A percentile compares a stretch with the other conserved stretches of the same genome.
Evolutionary conservation across 2,329 filamentous ascomycete species (phyloP).

Genomic region (Xylaria sp.): DNA sequence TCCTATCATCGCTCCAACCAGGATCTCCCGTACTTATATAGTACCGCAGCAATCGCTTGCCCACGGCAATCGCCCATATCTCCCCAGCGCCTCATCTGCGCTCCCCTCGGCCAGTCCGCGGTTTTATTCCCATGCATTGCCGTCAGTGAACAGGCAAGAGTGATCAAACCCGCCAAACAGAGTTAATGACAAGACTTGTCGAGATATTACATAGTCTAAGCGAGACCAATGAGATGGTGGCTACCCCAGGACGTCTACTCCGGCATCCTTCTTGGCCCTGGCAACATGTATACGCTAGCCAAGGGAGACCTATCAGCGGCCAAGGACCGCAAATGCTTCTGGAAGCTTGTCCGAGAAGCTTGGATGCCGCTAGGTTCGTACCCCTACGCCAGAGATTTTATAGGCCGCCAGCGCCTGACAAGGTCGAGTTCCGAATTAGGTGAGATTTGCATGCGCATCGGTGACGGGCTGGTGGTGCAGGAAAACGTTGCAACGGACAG

Average conservation of each 20-base stretch:
- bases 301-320: slow-evolving; percentile 16
- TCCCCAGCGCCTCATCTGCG: slow-evolving; percentile 6
- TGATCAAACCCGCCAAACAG: slow-evolving; percentile 12
- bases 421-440: neutral
- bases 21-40: neutral
- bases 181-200: slow-evolving; percentile 4
- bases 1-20: neutral
- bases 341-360: slow-evolving; percentile 20
- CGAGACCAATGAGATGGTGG: slow-evolving; percentile 29
- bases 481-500: neutral
- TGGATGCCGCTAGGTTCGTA: neutral
- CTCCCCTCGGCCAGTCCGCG: slow-evolving; percentile 26
- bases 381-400: neutral
- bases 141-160: neutral
- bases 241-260: neutral
- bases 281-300: slow-evolving; percentile 12
- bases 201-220: slow-evolving; percentile 27
- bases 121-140: slow-evolving; percentile 30
- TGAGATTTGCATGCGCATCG: slow-evolving; percentile 3
- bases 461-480: neutral
- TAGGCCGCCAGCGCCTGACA: neutral
- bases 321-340: slow-evolving; percentile 21
- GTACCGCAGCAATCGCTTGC: neutral
- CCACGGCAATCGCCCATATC: neutral
- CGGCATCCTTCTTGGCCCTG: slow-evolving; percentile 19